Conservation (phyloP, 2,329 filamentous ascomycete genomes). For the Aspergillus fumigatiaffinis region DNA sequence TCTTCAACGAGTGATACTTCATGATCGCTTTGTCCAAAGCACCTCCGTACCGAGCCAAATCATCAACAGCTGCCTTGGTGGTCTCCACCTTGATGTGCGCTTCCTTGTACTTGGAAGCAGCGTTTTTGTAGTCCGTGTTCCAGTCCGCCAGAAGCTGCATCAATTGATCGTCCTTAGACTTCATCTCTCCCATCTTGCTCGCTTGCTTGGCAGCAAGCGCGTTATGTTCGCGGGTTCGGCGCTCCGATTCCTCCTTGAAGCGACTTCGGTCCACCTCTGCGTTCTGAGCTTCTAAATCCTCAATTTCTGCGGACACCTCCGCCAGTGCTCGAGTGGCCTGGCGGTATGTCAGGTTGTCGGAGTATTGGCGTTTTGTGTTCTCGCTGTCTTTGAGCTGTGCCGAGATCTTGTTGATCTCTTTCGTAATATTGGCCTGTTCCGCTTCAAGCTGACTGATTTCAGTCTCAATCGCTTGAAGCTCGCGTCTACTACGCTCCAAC, state of each 20-base stretch:
- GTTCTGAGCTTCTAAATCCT: slow-evolving; percentile 70
- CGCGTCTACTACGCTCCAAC: slow-evolving; percentile 64
- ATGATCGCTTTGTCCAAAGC: slow-evolving; percentile 96
- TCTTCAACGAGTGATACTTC: slow-evolving; percentile 93
- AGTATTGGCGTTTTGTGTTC: slow-evolving; percentile 78
- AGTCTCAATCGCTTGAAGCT: slow-evolving; percentile 64
- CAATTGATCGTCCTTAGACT: slow-evolving; percentile 79
- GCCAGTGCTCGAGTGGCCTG: slow-evolving; percentile 68
- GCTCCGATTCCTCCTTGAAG: slow-evolving; percentile 65
- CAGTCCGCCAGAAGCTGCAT: slow-evolving; percentile 70
- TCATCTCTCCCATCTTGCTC: slow-evolving; percentile 71
- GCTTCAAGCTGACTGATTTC: slow-evolving; percentile 62
- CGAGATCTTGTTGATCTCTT: slow-evolving; percentile 71
- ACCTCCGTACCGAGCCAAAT: slow-evolving; percentile 74
- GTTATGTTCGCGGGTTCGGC: slow-evolving; percentile 65
- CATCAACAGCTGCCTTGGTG: slow-evolving; percentile 87
- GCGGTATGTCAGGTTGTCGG: slow-evolving; percentile 83
- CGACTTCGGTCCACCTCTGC: slow-evolving; percentile 77
- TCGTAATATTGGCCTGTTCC: slow-evolving; percentile 64
- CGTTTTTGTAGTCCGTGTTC: slow-evolving; percentile 81
- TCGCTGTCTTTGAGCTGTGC: slow-evolving; percentile 75
- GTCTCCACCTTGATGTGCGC: slow-evolving; percentile 85
- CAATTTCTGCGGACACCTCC: slow-evolving; percentile 64
- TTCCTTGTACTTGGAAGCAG: slow-evolving; percentile 75
- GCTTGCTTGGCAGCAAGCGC: slow-evolving; percentile 68